Conservation (phyloP, 2,329 filamentous ascomycete species). For the Biscogniauxia mediterranea region DNA sequence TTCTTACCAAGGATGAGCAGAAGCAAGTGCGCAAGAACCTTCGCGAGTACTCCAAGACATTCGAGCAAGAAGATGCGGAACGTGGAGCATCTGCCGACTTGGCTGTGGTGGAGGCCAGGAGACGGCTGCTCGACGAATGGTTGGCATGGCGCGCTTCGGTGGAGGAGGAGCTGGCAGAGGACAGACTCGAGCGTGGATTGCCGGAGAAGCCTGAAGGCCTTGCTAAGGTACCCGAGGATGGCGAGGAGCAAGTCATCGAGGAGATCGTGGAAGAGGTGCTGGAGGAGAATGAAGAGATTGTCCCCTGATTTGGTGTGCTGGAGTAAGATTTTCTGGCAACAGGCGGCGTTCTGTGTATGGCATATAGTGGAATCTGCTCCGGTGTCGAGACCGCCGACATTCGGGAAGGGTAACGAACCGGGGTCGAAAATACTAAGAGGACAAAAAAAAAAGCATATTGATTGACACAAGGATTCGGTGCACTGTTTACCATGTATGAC, state of each 20-base stretch:
- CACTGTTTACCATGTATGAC: background rate
- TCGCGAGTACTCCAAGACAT: slow-evolving; percentile 89
- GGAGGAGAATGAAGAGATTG: slow-evolving; percentile 80
- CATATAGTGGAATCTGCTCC: slow-evolving; percentile 22
- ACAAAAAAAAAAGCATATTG: background rate
- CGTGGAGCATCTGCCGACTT: slow-evolving; percentile 92
- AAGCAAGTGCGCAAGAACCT: slow-evolving; percentile 98
- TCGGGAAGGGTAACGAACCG: slow-evolving; percentile 3
- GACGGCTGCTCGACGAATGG: slow-evolving; percentile 85
- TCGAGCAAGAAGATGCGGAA: slow-evolving; percentile 93
- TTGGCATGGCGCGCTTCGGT: slow-evolving; percentile 74
- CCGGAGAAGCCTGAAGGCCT: slow-evolving; percentile 63
- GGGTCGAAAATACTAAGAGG: background rate
- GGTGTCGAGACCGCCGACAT: slow-evolving; percentile 12
- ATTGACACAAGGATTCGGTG: background rate
- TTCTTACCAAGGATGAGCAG: slow-evolving; percentile 95
- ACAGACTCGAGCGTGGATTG: slow-evolving; percentile 66
- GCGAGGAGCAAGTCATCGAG: slow-evolving; percentile 79
- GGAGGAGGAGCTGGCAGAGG: slow-evolving; percentile 69
- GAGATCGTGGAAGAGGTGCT: slow-evolving; percentile 82
- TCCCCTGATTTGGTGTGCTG: slow-evolving; percentile 30
- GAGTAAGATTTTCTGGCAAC: slow-evolving; percentile 12
- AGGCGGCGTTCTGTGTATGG: slow-evolving; percentile 27
- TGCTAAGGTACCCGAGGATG: slow-evolving; percentile 58
- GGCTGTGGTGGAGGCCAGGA: slow-evolving; percentile 85